Evolutionary conservation across 768 basidiomycete genomes (phyloP).

Genomic region (Russula griseocarnosa): DNA sequence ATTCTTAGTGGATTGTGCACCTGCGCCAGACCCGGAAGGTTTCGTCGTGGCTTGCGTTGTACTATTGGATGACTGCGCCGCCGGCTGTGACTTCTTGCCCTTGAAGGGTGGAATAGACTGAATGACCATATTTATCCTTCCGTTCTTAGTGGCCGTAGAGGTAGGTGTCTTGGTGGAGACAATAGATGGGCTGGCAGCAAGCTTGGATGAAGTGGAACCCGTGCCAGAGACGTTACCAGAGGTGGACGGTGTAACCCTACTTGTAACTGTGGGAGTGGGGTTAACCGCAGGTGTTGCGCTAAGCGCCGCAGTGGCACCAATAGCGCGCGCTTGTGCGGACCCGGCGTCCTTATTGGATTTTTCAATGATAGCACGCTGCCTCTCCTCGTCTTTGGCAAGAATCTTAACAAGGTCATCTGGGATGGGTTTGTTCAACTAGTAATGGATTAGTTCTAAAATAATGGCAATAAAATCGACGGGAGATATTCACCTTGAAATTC

Average conservation of each 20-base stretch:
- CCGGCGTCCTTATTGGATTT: constrained; percentile 67
- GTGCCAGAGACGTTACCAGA: constrained; percentile 19
- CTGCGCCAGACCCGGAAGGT: constrained; percentile 32
- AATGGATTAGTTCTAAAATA: neutral
- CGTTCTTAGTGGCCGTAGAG: constrained; percentile 22
- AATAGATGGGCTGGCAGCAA: constrained; percentile 25
- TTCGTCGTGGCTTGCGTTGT: constrained; percentile 33
- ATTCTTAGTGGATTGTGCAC: constrained; percentile 24
- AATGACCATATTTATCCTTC: constrained; percentile 67
- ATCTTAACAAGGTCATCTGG: constrained; percentile 92
- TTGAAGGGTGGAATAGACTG: constrained; percentile 90
- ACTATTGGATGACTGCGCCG: constrained; percentile 35
- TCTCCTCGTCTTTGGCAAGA: constrained; percentile 89
- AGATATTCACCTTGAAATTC: constrained; percentile 76
- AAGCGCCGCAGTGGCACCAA: constrained; percentile 40
- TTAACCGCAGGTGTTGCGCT: constrained; percentile 46
- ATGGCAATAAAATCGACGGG: neutral
- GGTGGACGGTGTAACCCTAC: constrained; percentile 30
- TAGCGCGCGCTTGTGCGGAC: constrained; percentile 63
- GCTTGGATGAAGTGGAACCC: constrained; percentile 21
- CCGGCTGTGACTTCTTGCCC: constrained; percentile 40
- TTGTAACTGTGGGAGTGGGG: constrained; percentile 34
- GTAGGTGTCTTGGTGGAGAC: constrained; percentile 12
- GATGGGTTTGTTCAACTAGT: constrained; percentile 87
- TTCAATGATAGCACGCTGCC: constrained; percentile 77